Evolutionary conservation across 768 basidiomycete genomes (phyloP), one percentile per base, ranked within the genome.

Genomic region (Clathrus columnatus): DNA sequence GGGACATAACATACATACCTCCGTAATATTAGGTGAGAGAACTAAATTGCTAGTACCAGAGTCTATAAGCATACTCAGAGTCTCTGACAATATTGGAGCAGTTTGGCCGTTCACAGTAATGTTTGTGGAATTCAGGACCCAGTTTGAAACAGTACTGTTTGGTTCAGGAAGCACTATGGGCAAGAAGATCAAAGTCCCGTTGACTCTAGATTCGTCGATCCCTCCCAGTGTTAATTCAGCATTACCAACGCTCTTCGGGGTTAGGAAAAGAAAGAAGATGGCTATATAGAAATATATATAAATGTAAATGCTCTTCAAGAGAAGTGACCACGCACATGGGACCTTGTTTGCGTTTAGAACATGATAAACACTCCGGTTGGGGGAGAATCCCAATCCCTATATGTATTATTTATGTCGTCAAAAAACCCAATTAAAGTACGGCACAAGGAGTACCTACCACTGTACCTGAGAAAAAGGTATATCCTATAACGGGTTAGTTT

Each of bases 41-140:
- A 81, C 63, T 42, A 80, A 63, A 63, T 82, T 81, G 61, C 77
- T 78, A 20, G 79, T 81, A 29, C 81, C 79, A 56, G 74, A 77
- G 65, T 82, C 80, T 59, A 82, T 80, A 50, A 81, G 77, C 62
- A 82, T 69, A 48, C 18, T 60, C 71, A 26, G 50, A 72, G 46
- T 62, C 59, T 11, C 64, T 63, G 50, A 70, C 71, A 48, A 81
- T 6, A 71, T 53, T 5, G 69, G 65, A 11, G 67, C 76, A 1
- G 78, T 77, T 63, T 75, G 69, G 24, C 80, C 79, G 57, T 82
- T 82, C 36, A 83, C 78, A 23, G 66, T 73, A 42, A 81, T 65
- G 28, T 67, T 62, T 29, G 76, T 68, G 5, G 79, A 80, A 20
- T 54, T 57, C 16, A 81, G 70, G 54, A 69, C 63, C 80, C 80